These are phyloP conservation scores for Camelina laxa DNA, from an alignment of 345 rosid species.

Conservation along the genomic window DNA sequence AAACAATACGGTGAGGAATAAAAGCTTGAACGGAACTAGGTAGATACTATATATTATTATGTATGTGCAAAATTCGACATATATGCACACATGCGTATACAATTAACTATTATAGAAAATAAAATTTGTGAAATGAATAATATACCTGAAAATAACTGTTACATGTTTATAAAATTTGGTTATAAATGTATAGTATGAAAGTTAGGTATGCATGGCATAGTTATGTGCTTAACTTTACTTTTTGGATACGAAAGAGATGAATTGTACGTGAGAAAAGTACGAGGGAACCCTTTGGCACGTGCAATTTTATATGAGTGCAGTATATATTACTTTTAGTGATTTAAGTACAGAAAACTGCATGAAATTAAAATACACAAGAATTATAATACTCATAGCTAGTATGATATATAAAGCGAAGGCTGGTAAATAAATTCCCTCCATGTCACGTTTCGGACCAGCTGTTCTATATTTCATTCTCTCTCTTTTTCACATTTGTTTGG, in stretches of 20 bases:
- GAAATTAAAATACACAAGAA: constrained; percentile 19
- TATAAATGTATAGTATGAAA: not conserved
- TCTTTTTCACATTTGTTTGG: not conserved
- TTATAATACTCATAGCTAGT: not conserved
- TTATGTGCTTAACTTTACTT: constrained; percentile 42
- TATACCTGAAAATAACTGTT: not conserved
- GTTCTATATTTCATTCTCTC: constrained; percentile 24
- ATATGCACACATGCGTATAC: constrained; percentile 4
- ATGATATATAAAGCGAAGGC: constrained; percentile 32
- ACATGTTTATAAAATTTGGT: constrained; percentile 6
- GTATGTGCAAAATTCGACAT: constrained; percentile 3
- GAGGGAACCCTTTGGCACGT: constrained; percentile 39
- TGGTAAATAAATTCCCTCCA: constrained; percentile 24
- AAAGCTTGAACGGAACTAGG: constrained; percentile 20
- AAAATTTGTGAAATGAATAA: not conserved
- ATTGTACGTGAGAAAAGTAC: constrained; percentile 24
- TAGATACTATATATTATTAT: constrained; percentile 5
- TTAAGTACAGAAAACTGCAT: constrained; percentile 4
- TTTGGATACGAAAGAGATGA: constrained; percentile 44
- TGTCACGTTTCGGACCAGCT: constrained; percentile 43
- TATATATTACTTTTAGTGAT: constrained; percentile 11
- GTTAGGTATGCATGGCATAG: constrained; percentile 23
- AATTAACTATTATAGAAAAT: not conserved
- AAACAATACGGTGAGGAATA: constrained; percentile 15
- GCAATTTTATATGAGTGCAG: constrained; percentile 23